Conservation (phyloP, 2,329 filamentous ascomycete species). For the Xylaria sp. region DNA sequence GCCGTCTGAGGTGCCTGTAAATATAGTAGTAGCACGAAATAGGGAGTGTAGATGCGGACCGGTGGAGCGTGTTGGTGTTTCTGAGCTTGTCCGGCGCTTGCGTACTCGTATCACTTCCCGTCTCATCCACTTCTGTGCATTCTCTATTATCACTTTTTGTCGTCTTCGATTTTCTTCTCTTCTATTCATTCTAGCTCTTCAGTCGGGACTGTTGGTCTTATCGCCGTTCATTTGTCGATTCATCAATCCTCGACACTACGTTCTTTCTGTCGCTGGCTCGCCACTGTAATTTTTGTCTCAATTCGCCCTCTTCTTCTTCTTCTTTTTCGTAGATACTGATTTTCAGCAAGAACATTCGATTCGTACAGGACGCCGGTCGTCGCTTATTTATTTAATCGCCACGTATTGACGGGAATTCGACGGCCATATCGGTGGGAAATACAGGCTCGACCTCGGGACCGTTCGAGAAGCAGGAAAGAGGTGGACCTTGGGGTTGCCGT, state of each 20-base stretch:
- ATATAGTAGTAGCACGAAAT: constrained; percentile 14
- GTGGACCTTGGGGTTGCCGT: constrained; percentile 2
- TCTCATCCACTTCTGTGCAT: constrained; percentile 40
- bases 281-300: constrained; percentile 34
- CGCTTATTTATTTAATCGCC: constrained; percentile 38
- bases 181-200: constrained; percentile 35
- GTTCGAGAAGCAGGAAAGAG: constrained; percentile 37
- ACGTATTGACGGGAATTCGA: constrained; percentile 18
- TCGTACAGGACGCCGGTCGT: constrained; percentile 55
- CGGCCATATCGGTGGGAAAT: constrained; percentile 6
- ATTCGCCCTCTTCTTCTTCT: constrained; percentile 19
- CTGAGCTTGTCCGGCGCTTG: constrained; percentile 45
- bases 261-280: constrained; percentile 42
- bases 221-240: constrained; percentile 45
- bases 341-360: constrained; percentile 27
- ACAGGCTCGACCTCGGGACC: constrained; percentile 1
- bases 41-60: not conserved
- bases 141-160: constrained; percentile 31
- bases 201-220: constrained; percentile 40
- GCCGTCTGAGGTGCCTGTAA: constrained; percentile 20
- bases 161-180: constrained; percentile 39
- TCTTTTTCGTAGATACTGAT: constrained; percentile 8
- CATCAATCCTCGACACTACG: constrained; percentile 40
- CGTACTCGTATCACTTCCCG: constrained; percentile 44
- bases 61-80: constrained; percentile 27